Percentiles rank a stretch among this genome's conserved stretches.
Evolutionary conservation across 306 rosid species (phyloP).

Genomic region (Acmispon strigosus): DNA sequence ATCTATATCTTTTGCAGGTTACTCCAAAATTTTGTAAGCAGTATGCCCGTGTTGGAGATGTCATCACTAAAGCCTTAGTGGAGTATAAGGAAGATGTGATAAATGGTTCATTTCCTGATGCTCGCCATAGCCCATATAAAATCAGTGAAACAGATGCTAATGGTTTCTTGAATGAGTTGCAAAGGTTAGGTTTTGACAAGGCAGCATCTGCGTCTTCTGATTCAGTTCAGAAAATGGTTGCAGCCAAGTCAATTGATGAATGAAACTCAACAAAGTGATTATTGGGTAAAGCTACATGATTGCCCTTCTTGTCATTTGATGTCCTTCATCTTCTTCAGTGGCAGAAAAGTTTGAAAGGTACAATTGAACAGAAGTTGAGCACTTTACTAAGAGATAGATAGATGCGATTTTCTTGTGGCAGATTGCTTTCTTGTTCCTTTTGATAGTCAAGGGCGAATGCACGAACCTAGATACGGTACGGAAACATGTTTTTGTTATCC

Average conservation of each 20-base stretch:
- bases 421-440: neutral
- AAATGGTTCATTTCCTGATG: slow-evolving; percentile 69
- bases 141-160: slow-evolving; percentile 44
- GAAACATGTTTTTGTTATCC: too few species aligned
- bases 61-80: slow-evolving; percentile 57
- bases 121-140: slow-evolving; percentile 67
- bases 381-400: neutral
- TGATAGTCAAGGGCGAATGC: neutral
- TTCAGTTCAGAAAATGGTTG: slow-evolving; percentile 48
- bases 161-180: slow-evolving; percentile 56
- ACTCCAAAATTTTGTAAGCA: slow-evolving; percentile 96
- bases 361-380: neutral
- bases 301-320: neutral
- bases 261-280: slow-evolving; percentile 14
- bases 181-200: slow-evolving; percentile 55
- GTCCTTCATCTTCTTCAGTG: neutral
- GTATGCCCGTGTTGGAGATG: slow-evolving; percentile 60
- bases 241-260: slow-evolving; percentile 11
- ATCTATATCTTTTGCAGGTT: slow-evolving; percentile 39
- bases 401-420: neutral
- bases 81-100: slow-evolving; percentile 76
- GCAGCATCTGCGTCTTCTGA: slow-evolving; percentile 79
- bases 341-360: neutral
- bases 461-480: neutral
- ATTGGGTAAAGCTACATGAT: neutral